These are phyloP conservation scores for Ustilago xerochloae DNA, from an alignment of 1,284 basidiomycete species.

Conservation along the genomic window DNA sequence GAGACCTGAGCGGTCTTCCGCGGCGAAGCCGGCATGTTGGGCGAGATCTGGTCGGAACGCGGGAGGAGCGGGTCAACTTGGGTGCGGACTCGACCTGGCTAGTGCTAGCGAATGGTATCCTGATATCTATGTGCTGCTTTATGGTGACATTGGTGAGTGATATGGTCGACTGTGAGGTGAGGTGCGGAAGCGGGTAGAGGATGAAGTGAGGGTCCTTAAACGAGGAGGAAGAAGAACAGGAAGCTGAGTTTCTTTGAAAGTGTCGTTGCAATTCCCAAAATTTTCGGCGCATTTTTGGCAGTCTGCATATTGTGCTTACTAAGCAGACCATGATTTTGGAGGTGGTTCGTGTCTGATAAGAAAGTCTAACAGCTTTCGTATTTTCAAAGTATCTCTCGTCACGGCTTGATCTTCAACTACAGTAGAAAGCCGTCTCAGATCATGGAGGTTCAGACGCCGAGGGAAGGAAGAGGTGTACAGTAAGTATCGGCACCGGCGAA, in stretches of 20 bases:
- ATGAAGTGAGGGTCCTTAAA: neutral
- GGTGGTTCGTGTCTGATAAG: too few relatives aligned
- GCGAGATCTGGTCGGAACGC: neutral
- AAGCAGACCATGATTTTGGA: constrained; percentile 6
- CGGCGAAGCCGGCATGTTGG: constrained; percentile 26
- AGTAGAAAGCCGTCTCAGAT: neutral
- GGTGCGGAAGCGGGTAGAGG: neutral
- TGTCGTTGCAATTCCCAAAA: constrained; percentile 26
- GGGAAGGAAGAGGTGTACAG: neutral
- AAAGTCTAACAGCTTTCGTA: too few relatives aligned
- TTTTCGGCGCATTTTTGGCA: constrained; percentile 25
- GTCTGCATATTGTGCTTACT: constrained; percentile 26
- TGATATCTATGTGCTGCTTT: neutral
- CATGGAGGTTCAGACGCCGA: neutral
- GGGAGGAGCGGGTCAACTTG: neutral
- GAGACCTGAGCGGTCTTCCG: constrained; percentile 15
- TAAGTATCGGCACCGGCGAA: constrained; percentile 3
- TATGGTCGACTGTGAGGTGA: neutral
- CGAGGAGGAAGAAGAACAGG: constrained; percentile 2
- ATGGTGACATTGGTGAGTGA: neutral
- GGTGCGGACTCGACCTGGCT: neutral
- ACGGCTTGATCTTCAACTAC: too few relatives aligned
- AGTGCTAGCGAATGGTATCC: neutral
- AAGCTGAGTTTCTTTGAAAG: constrained; percentile 22
- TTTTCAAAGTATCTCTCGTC: too few relatives aligned